phyloP scores from a whole-genome alignment of 2,329 filamentous ascomycete genomes.

The Sphaerulina populicola region DNA sequence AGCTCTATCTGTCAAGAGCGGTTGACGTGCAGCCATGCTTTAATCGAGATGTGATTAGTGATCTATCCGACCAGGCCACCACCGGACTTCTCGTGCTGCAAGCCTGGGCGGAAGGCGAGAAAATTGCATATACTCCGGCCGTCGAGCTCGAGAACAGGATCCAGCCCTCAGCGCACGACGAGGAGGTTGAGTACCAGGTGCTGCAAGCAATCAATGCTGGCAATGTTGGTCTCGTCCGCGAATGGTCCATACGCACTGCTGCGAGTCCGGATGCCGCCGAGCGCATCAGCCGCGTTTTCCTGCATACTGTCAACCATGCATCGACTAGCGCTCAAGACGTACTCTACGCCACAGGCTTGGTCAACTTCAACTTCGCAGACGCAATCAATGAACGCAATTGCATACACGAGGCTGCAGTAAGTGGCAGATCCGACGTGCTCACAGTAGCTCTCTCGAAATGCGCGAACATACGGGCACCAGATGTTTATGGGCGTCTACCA shows the following conservation, averaged over 20 bases:
- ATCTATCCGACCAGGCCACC: conserved; percentile 91
- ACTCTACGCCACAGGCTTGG: conserved; percentile 69
- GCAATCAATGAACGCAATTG: conserved; percentile 97
- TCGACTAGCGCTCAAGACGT: conserved; percentile 66
- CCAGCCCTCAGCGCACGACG: conserved; percentile 58
- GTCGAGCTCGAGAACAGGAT: conserved; percentile 30
- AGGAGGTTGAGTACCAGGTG: conserved; percentile 82
- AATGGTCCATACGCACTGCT: conserved; percentile 67
- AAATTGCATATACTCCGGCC: conserved; percentile 57
- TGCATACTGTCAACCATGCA: conserved; percentile 80
- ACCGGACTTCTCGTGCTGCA: conserved; percentile 92
- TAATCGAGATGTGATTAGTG: conserved; percentile 93
- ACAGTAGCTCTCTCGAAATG: conserved; percentile 63
- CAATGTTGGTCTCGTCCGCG: conserved; percentile 66
- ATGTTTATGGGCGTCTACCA: conserved; percentile 89
- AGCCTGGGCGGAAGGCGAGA: conserved; percentile 93
- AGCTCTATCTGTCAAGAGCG: conserved; percentile 88
- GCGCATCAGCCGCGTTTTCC: conserved; percentile 78
- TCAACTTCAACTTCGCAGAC: conserved; percentile 88
- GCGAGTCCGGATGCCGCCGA: conserved; percentile 57
- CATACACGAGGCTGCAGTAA: conserved; percentile 92
- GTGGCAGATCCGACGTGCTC: conserved; percentile 73
- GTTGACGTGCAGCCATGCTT: conserved; percentile 98
- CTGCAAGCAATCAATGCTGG: conserved; percentile 79
- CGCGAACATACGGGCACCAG: conserved; percentile 70